Conservation (phyloP, 306 rosid species). For the Lotus japonicus region DNA sequence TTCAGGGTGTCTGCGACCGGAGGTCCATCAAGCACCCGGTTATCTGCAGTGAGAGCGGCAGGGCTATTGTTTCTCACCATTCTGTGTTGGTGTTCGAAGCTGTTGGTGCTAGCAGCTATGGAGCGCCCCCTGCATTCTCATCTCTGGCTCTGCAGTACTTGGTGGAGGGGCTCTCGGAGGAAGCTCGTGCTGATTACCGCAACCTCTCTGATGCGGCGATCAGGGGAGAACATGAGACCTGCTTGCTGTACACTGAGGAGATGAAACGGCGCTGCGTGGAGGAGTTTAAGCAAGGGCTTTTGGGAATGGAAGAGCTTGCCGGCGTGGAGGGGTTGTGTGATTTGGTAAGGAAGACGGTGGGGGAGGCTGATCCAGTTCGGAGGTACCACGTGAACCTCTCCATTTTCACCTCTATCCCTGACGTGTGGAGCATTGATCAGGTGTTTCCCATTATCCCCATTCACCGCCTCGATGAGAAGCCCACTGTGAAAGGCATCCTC, state of each 20-base stretch:
- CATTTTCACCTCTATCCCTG: slow-evolving; percentile 72
- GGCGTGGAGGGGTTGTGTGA: slow-evolving; percentile 72
- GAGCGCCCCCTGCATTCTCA: slow-evolving; percentile 36
- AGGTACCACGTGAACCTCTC: slow-evolving; percentile 78
- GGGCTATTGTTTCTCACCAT: slow-evolving; percentile 86
- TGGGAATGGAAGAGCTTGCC: slow-evolving; percentile 71
- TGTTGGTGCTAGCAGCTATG: slow-evolving; percentile 24
- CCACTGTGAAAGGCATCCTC: slow-evolving; percentile 46
- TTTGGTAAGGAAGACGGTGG: slow-evolving; percentile 51
- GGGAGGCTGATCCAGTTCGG: slow-evolving; percentile 43
- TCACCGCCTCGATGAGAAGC: slow-evolving; percentile 73
- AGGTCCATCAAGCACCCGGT: slow-evolving; percentile 61
- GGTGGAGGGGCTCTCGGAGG: slow-evolving; percentile 63
- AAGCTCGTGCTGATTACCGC: slow-evolving; percentile 42
- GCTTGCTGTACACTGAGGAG: slow-evolving; percentile 57
- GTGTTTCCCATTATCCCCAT: slow-evolving; percentile 75
- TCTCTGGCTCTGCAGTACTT: slow-evolving; percentile 37
- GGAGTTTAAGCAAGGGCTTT: slow-evolving; percentile 62
- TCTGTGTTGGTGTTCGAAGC: slow-evolving; percentile 73
- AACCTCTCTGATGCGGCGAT: slow-evolving; percentile 51
- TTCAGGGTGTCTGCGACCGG: slow-evolving; percentile 45
- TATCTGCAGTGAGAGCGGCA: slow-evolving; percentile 77
- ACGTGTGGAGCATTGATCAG: slow-evolving; percentile 77
- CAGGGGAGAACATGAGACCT: slow-evolving; percentile 51
- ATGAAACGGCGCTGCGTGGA: slow-evolving; percentile 65